Evolutionary conservation across 192 early-diverging fungal genomes (phyloP), one percentile per base, ranked within the genome.

Genomic region (Phycomyces nitens): DNA sequence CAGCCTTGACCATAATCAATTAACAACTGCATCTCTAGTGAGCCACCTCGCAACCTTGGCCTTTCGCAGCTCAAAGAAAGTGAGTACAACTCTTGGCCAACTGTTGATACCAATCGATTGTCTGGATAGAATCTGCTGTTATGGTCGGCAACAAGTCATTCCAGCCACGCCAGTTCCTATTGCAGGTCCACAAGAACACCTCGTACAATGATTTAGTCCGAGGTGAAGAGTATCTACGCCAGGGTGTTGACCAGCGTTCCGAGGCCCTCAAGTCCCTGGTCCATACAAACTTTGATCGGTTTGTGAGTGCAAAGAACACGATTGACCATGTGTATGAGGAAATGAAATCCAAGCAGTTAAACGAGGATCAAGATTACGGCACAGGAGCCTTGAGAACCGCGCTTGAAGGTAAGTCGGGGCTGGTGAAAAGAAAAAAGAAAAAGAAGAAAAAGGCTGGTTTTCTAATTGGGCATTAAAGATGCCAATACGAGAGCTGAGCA

Each of bases 211-310:
- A 97, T 20, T 77, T 99, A 40, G 85, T 89, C 39, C 64, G 71
- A 20, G 96, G 95, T 3, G 83, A 87, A n/a, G 72, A 88, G 29
- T 74, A 76, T 6, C 74, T 99, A 27, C 79, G 88, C 53, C 74
- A 72, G 57, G 82, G 87, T 5, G 89, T 95, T 27, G 86, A 88
- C 50, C 86, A 94, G 61, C 85, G 91, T n/a, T 82, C 86, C 0
- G 94, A 95, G 50, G 91, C 88, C 0, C 79, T 95, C 18, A 94
- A 93, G 64, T 86, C 84, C 29, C 71, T 96, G 22, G 96, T 99
- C 47, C 92, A 97, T 71, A 90, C 89, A 61, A 93, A 99, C 71
- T 99, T 99, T 82, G 93, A 96, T 69, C 87, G 94, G 41, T 99
- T 99, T 73, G 95, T 99, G 10, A 89, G 83, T 43, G 94, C 96